Conservation (phyloP, 139 green algal species). For the Dunaliella primolecta region DNA sequence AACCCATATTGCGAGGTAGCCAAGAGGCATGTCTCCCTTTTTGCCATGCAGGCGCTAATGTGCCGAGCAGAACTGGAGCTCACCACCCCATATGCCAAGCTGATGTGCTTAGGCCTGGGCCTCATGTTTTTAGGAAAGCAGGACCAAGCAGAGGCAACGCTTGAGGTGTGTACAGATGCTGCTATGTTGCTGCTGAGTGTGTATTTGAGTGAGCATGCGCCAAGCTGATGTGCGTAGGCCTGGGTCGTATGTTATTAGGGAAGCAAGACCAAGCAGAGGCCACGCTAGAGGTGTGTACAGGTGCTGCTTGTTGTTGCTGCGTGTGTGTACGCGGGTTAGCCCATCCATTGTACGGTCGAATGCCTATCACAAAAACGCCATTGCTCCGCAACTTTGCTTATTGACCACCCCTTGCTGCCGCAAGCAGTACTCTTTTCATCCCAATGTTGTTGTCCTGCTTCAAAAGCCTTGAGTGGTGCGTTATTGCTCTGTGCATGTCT, state of each 20-base stretch:
- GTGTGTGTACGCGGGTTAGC: background rate
- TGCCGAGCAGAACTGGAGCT: conserved; percentile 80
- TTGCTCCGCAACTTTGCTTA: background rate
- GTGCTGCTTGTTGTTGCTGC: background rate
- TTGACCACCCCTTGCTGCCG: background rate
- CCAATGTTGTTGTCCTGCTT: too few species aligned
- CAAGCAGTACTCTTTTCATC: background rate
- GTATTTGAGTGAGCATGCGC: conserved; percentile 28
- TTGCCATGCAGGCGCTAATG: conserved; percentile 80
- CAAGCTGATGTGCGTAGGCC: conserved; percentile 78
- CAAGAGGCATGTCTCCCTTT: too few species aligned
- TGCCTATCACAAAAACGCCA: background rate
- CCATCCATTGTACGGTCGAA: too few species aligned
- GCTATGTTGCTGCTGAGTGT: background rate
- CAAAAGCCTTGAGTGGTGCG: too few species aligned
- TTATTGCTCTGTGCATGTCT: too few species aligned
- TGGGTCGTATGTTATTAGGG: conserved; percentile 95
- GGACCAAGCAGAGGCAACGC: conserved; percentile 86
- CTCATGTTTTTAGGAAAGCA: conserved; percentile 93
- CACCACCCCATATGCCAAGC: conserved; percentile 51
- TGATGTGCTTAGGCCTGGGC: conserved; percentile 86
- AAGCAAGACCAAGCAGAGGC: conserved; percentile 87
- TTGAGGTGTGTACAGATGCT: conserved; percentile 67
- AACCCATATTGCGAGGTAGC: too few species aligned
- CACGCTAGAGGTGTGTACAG: conserved; percentile 78